These are phyloP conservation scores for Verbascum thapsus DNA, from an alignment of 257 asterid species.

Conservation along the genomic window DNA sequence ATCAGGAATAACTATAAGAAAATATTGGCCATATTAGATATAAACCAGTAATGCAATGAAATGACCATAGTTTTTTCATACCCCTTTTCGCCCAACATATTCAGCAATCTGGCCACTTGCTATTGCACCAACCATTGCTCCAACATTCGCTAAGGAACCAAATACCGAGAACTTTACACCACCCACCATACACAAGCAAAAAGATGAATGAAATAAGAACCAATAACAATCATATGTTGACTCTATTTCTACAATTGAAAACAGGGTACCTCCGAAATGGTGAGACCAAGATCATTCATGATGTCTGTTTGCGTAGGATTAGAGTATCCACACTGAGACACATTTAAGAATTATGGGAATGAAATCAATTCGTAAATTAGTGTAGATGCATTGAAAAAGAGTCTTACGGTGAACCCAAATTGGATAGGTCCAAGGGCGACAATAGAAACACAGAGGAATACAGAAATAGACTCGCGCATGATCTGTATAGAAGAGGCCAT, in stretches of 20 bases:
- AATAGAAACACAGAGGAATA: slow-evolving; percentile 68
- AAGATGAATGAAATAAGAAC: neutral
- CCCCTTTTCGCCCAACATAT: slow-evolving; percentile 89
- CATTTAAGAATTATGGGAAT: slow-evolving; percentile 7
- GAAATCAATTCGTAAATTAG: neutral
- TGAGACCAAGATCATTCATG: slow-evolving; percentile 60
- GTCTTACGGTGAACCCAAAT: slow-evolving; percentile 65
- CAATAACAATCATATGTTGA: too few species aligned
- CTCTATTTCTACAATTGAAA: neutral
- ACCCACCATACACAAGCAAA: neutral
- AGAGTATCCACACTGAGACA: slow-evolving; percentile 78
- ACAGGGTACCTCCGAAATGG: slow-evolving; percentile 65
- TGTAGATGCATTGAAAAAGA: neutral
- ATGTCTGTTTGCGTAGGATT: slow-evolving; percentile 80
- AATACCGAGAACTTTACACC: slow-evolving; percentile 68
- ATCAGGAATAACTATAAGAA: slow-evolving; percentile 1
- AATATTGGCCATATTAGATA: neutral
- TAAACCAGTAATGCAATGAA: neutral
- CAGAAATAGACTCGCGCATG: slow-evolving; percentile 68
- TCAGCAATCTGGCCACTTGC: slow-evolving; percentile 95
- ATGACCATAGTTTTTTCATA: slow-evolving; percentile 29
- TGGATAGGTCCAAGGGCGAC: slow-evolving; percentile 87
- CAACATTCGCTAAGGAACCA: slow-evolving; percentile 89
- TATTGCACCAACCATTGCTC: slow-evolving; percentile 94
- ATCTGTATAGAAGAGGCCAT: slow-evolving; percentile 59